phyloP scores from a whole-genome alignment of 768 basidiomycete species.

The Suillus weaverae region DNA sequence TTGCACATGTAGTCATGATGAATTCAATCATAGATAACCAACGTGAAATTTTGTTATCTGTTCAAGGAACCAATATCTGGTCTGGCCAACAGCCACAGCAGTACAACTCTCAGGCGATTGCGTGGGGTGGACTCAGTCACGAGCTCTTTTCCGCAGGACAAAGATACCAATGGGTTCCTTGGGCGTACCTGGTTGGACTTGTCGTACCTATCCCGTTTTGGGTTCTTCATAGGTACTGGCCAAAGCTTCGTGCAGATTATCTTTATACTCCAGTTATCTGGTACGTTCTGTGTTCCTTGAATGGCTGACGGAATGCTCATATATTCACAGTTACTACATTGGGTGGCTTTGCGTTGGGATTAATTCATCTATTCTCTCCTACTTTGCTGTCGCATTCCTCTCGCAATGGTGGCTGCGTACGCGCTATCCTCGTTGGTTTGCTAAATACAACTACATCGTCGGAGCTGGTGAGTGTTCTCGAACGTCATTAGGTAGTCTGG shows the following conservation, averaged over 20 bases:
- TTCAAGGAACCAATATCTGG: slow-evolving; percentile 63
- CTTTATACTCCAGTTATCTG: slow-evolving; percentile 48
- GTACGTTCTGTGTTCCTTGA: slow-evolving; percentile 21
- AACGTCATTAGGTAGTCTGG: not conserved
- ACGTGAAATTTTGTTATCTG: slow-evolving; percentile 51
- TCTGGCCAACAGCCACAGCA: slow-evolving; percentile 52
- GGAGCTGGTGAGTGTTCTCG: slow-evolving; percentile 47
- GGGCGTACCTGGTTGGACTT: slow-evolving; percentile 49
- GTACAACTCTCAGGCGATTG: slow-evolving; percentile 58
- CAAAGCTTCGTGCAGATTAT: slow-evolving; percentile 45
- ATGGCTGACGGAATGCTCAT: not conserved
- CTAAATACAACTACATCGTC: slow-evolving; percentile 64
- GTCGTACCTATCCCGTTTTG: slow-evolving; percentile 55
- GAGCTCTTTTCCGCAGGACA: slow-evolving; percentile 44
- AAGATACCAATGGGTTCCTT: slow-evolving; percentile 51
- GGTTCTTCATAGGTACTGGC: slow-evolving; percentile 44
- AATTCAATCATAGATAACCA: slow-evolving; percentile 42
- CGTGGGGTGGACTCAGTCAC: slow-evolving; percentile 57
- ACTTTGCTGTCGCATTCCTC: slow-evolving; percentile 51
- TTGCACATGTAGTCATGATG: slow-evolving; percentile 54
- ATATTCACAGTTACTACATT: slow-evolving; percentile 35
- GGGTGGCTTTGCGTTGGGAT: slow-evolving; percentile 51
- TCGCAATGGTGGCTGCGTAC: slow-evolving; percentile 62
- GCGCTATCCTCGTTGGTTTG: slow-evolving; percentile 66
- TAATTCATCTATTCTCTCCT: slow-evolving; percentile 49